Conservation (phyloP, 2,329 filamentous ascomycete species). For the Xylariomycetidae sp. region DNA sequence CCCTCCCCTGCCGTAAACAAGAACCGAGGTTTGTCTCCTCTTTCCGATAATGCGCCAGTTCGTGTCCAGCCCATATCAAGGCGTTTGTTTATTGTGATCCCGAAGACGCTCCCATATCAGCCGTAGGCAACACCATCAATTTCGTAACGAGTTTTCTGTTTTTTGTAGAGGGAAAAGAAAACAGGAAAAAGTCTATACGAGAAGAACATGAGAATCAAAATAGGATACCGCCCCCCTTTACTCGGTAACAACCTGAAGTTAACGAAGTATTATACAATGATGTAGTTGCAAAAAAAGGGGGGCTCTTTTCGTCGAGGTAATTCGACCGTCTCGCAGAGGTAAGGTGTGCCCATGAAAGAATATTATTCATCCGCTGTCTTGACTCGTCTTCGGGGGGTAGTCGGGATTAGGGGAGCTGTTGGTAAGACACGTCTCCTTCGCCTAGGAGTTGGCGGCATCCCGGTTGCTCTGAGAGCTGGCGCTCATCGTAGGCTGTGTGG, state of each 20-base stretch:
- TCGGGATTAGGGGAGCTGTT: no score
- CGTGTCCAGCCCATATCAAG: no score
- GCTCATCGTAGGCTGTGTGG: conserved; percentile 68
- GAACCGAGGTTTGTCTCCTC: no score
- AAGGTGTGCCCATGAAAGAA: conserved; percentile 9
- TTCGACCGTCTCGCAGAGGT: conserved; percentile 12
- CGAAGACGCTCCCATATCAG: no score
- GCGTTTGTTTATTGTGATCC: no score
- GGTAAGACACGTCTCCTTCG: background rate
- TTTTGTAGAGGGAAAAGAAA: no score
- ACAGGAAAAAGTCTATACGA: conserved; percentile 26
- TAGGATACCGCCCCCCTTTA: conserved; percentile 7
- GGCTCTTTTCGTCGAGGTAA: conserved; percentile 4
- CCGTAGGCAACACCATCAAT: no score
- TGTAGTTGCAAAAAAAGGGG: conserved; percentile 12
- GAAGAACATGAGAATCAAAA: conserved; percentile 21
- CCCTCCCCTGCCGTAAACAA: no score
- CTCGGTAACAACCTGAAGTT: conserved; percentile 13
- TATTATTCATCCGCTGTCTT: conserved; percentile 6
- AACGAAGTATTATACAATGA: conserved; percentile 25
- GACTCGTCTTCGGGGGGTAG: conserved; percentile 6
- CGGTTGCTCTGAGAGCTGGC: conserved; percentile 88
- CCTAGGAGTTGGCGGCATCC: conserved; percentile 70
- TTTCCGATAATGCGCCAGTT: no score
- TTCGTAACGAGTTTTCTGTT: no score